Base-by-base conservation (phyloP, 805 yeast genomes). In the Saccharomycopsis sp. region DNA sequence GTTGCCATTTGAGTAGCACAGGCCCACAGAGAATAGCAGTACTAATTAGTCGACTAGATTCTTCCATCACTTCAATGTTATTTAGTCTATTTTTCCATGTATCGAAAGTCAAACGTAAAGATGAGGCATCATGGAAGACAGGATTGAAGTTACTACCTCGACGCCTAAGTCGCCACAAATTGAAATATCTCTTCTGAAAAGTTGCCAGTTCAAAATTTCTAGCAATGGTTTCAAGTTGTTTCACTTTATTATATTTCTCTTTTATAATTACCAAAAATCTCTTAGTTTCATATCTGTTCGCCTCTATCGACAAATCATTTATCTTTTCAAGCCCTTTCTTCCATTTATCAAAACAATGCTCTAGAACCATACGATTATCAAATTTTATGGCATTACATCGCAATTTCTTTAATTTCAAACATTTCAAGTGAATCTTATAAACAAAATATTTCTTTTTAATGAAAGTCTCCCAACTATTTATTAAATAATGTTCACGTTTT, bases 11-110 rank as follows among this genome's bases (percentile, higher is more conserved):
- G 11, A 45, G 20, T 8, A 45, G 31, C 14, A 38, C 19, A 4
- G 50, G 40, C 16, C 47, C 50, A 34, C 50, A 42, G 6, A 31
- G 20, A 31, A 31, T 20, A 31, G 35, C 35, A 31, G 35, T 31
- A 14, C 20, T 14, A 5, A 31, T 8, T 17, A 31, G 35, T 31
- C 19, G 14, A 14, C 20, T 20, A 5, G 35, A 31, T 14, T 31
- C 6, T 17, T 14, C 17, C 35, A 31, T 31, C 17, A 6, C 35
- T 31, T 14, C 20, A 9, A 31, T 9, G 17, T 8, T 6, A 9
- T 14, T 31, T 7, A 6, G 11, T 14, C 35, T 17, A 5, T 27
- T 27, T 27, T 27, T 11, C 31, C 31, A 27, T 9, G 29, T 26
- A 26, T 26, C 13, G 29, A 26, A 26, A 26, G 29, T 26, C 13